Conservation (phyloP, 768 basidiomycete species). For the Grammothele lineata region DNA sequence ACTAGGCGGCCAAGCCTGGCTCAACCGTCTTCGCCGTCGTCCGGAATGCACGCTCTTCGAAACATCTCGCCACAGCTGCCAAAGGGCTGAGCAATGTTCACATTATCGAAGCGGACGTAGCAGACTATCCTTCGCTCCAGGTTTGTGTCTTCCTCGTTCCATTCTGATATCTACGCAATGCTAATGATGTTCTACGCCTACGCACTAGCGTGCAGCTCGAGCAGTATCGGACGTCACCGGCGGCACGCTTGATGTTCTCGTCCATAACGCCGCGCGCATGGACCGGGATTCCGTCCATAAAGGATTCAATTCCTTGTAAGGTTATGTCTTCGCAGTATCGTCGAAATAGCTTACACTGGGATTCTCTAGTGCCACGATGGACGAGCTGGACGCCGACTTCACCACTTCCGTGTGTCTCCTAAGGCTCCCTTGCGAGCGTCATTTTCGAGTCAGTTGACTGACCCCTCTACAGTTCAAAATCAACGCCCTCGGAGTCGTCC, state of each 20-base stretch:
- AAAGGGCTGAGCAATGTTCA: slow-evolving; percentile 24
- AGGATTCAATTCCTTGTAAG: slow-evolving; percentile 23
- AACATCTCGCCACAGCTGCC: slow-evolving; percentile 3
- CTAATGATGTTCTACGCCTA: too few species aligned
- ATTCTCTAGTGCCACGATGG: neutral
- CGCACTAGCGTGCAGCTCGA: too few species aligned
- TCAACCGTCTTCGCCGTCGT: slow-evolving; percentile 22
- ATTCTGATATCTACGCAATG: too few species aligned
- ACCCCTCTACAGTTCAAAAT: slow-evolving; percentile 2
- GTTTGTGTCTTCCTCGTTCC: slow-evolving; percentile 20
- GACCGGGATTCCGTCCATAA: slow-evolving; percentile 5
- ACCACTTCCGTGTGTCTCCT: slow-evolving; percentile 6
- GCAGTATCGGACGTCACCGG: too few species aligned
- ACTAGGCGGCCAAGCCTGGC: slow-evolving; percentile 9
- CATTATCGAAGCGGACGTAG: slow-evolving; percentile 34
- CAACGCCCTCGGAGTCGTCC: slow-evolving; percentile 34
- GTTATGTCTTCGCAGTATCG: neutral
- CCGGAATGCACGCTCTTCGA: slow-evolving; percentile 12
- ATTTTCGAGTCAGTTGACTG: neutral
- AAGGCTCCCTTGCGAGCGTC: neutral
- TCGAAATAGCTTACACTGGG: too few species aligned
- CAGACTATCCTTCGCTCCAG: slow-evolving; percentile 25
- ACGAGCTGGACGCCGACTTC: slow-evolving; percentile 13
- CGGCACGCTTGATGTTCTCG: slow-evolving; percentile 29
- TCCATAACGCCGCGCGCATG: slow-evolving; percentile 31